Evolutionary conservation across 345 rosid species (phyloP), one percentile per base, ranked within the genome.

Genomic region (Sisymbrium irio): DNA sequence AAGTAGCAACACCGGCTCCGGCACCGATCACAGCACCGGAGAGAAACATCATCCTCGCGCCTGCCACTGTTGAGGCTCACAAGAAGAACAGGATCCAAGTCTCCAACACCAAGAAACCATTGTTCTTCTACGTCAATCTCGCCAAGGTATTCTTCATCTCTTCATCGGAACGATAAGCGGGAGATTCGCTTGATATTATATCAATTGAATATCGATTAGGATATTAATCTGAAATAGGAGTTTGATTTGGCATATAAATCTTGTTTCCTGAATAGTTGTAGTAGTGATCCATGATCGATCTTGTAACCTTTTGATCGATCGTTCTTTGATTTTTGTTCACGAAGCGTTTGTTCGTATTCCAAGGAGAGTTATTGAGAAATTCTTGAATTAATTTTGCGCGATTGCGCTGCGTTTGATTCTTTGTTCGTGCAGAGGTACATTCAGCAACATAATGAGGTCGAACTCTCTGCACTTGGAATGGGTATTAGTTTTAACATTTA

Each of bases 401-500:
- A 44, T 22, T 58, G 66, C 15, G 40, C 22, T 57, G 19, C 0
- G 65, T 56, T 69, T 68, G 22, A 51, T 65, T 1, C 15, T 30
- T 59, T 15, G 0, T 37, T 1, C 14, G 35, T 78, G 80, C 86
- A 91, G 97, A 89, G 92, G 81, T 93, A 89, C 79, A 91, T 93
- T 36, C 96, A 91, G 63, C 97, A 89, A 58, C 89, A 91, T 62
- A 60, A 91, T 39, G 98, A 94, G 78, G 98, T 91, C 15, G 96
- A 94, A 72, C 96, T 94, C 51, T 94, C 96, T 40, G 97, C 98
- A 13, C 71, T 94, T 56, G 96, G 98, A 67, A 94, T 91, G 98
- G 98, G 97, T 91, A 88, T 44, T 57, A 2, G 32, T 37, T 41
- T 39, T 17, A 6, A 6, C 4, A 1, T 14, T 6, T 39, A 3